phyloP scores from a whole-genome alignment of 345 rosid species.

The Boechera retrofracta region DNA sequence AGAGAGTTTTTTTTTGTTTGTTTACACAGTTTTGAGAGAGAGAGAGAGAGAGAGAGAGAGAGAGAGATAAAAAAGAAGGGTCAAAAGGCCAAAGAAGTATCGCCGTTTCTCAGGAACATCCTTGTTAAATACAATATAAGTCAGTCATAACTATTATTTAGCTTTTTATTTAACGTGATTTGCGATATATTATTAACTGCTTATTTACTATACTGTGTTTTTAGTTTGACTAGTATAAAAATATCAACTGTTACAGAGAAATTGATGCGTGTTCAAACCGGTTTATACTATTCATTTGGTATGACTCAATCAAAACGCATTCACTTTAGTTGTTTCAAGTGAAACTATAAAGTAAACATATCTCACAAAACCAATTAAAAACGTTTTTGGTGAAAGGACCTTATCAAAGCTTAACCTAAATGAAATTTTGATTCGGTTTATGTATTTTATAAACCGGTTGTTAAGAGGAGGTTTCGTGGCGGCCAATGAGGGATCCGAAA shows the following conservation, averaged over 20 bases:
- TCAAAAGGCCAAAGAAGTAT: conserved; percentile 24
- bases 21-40: conserved; percentile 8
- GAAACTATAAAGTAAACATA: too few relatives aligned
- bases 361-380: too few relatives aligned
- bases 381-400: too few relatives aligned
- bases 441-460: not conserved
- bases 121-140: conserved; percentile 17
- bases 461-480: conserved; percentile 6
- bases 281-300: not conserved
- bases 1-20: conserved; percentile 1
- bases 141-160: not conserved
- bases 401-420: too few relatives aligned
- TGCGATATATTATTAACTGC: conserved; percentile 2
- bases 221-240: not conserved
- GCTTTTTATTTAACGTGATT: conserved; percentile 8
- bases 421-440: not conserved
- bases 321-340: too few relatives aligned
- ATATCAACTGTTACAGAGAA: not conserved
- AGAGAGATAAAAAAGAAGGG: conserved; percentile 16
- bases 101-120: conserved; percentile 32
- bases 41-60: not conserved
- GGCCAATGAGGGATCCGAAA: conserved; percentile 24
- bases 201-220: not conserved
- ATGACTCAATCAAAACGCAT: not conserved
- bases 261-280: conserved; percentile 25